Evolutionary conservation across 352 stramenopile genomes (phyloP), one percentile per base, ranked within the genome.

Genomic region (Plasmopara viticola): DNA sequence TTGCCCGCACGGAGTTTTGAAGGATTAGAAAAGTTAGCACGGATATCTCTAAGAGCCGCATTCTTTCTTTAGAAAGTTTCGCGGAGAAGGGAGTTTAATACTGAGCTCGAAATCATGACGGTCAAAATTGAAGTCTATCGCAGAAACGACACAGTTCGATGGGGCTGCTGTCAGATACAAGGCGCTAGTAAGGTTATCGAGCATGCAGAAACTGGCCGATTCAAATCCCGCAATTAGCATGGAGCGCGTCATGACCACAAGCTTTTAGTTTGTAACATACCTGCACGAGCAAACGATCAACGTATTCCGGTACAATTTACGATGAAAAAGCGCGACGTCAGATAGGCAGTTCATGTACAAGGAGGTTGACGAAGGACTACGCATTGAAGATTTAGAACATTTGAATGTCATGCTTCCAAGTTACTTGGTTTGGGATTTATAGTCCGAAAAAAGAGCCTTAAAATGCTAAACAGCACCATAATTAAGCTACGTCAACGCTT

Each of bases 201-300:
- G 46, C 31, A 18, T 25, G 54, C 59, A 67, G 46, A 67, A 55
- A 56, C 59, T 33, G 52, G 59, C 28, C 48, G 13, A 20, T 28
- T 40, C 54, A 62, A 66, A 66, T 66, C 53, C 35, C 44, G 56
- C 50, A 59, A 50, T 63, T 54, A 35, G 56, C 56, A 43, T 54
- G 14, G 33, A 46, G 39, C 50, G 31, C 33, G 56, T 58, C 31
- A 35, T 35, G 1, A 35, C 31, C 31, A 35, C 31, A 35, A 12
- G 31, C 31, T 12, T 35, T 5, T 35, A 35, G 31, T 35, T 35
- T 35, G 31, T 8, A 35, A 35, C 7, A 12, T 35, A 4, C 31
- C 31, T 35, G 9, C 31, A 35, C 31, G 10, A 35, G 31, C 10
- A 12, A 35, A 35, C 31, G 31, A 35, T 4, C 10, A 12, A 35